phyloP scores from a whole-genome alignment of 2,329 filamentous ascomycete genomes.

The Aspergillus novoparasiticus region DNA sequence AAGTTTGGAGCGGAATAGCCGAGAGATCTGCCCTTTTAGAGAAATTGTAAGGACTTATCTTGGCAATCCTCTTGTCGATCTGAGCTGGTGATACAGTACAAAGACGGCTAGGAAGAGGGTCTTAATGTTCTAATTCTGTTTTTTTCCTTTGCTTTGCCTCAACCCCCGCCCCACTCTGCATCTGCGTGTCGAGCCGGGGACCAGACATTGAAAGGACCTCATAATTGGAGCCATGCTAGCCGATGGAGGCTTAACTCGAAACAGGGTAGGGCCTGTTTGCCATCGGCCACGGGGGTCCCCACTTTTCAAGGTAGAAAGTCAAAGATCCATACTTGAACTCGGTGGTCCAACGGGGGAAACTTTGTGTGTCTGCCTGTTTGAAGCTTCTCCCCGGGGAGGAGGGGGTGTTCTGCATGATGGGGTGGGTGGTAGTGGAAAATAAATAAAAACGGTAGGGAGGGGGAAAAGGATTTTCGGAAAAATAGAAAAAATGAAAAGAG shows the following conservation, averaged over 20 bases:
- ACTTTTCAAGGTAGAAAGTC: constrained; percentile 7
- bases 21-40: constrained; percentile 15
- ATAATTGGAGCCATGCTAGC: constrained; percentile 7
- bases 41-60: constrained; percentile 18
- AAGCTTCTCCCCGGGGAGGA: constrained; percentile 1
- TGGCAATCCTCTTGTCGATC: constrained; percentile 20
- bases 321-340: constrained; percentile 6
- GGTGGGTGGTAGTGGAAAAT: background rate
- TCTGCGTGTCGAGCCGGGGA: constrained; percentile 7
- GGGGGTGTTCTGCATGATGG: background rate
- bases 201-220: constrained; percentile 7
- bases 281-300: constrained; percentile 9
- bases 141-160: background rate
- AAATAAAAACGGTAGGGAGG: background rate
- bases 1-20: background rate
- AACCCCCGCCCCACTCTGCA: background rate
- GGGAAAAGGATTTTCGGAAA: background rate
- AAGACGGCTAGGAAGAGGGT: background rate
- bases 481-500: background rate
- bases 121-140: background rate
- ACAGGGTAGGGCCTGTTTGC: constrained; percentile 6
- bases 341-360: constrained; percentile 4
- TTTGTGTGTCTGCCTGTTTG: constrained; percentile 8
- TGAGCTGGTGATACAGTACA: constrained; percentile 3
- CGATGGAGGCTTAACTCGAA: constrained; percentile 11